Evolutionary conservation across 306 rosid genomes (phyloP), one percentile per base, ranked within the genome.

Genomic region (Carpinus viminea): DNA sequence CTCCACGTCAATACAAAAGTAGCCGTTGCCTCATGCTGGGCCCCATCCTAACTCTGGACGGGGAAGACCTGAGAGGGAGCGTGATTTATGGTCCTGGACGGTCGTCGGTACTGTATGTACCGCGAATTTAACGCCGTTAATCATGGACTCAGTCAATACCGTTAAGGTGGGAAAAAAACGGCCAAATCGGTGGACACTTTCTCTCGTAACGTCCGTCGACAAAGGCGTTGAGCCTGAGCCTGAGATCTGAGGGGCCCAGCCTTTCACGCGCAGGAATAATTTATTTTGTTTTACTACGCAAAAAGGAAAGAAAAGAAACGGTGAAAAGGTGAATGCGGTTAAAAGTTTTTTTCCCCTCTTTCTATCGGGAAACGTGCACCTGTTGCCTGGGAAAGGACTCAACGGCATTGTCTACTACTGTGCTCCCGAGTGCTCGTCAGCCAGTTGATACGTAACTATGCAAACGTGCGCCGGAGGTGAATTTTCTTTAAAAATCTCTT

Each of bases 71-170:
- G 26, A 24, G 18, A 12, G 17, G 12, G 4, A 81, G 57, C 81
- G 81, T 75, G 47, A 75, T 79, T 70, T 51, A 64, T 45, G 80
- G 80, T 66, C 52, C 69, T 38, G 24, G 57, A 52, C 16, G n/a
- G 24, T 6, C 26, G 61, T 5, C 28, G 12, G 43, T 28, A 12
- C 15, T 61, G 43, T 28, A n/a, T 12, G 17, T 5, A 36, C 46
- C 79, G 79, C 84, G 68, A 28, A 8, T 18, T 59, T 80, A 81
- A 83, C 89, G 83, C 73, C 89, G 89, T 86, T 78, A 78, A 81
- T 86, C 82, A 62, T 46, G 89, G 85, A 74, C 31, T 41, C 62
- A 56, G 59, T 57, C 65, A 61, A 61, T 61, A 47, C 75, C 66
- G 72, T 71, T 71, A 56, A 56, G 50, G 11, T 18, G 70, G 4